Conservation (phyloP, 306 rosid species). For the Carpinus viminea region DNA sequence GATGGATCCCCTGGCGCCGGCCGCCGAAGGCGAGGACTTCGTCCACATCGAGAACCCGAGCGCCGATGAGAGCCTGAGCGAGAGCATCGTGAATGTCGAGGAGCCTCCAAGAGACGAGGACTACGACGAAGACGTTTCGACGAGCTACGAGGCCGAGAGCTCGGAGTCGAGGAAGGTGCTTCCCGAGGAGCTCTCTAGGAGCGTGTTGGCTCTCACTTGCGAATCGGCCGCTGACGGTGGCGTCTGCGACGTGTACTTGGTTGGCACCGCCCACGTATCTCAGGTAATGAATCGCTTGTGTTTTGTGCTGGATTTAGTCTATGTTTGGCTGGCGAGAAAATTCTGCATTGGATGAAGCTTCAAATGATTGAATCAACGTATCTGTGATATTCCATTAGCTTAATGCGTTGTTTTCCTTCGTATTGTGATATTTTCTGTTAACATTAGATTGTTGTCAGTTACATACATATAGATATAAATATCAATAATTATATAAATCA, state of each 20-base stretch:
- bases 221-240: slow-evolving; percentile 65
- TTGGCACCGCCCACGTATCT: slow-evolving; percentile 95
- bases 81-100: slow-evolving; percentile 74
- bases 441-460: background rate
- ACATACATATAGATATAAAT: background rate
- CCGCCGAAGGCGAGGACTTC: slow-evolving; percentile 55
- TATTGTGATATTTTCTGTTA: background rate
- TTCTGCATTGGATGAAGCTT: background rate
- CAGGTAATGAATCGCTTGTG: slow-evolving; percentile 44
- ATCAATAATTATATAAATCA: too few species aligned
- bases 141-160: slow-evolving; percentile 25
- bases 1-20: slow-evolving; percentile 60
- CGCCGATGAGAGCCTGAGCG: slow-evolving; percentile 59
- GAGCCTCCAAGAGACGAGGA: slow-evolving; percentile 34
- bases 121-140: slow-evolving; percentile 10
- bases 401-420: background rate
- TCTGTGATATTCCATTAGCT: background rate
- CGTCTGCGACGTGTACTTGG: slow-evolving; percentile 76
- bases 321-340: slow-evolving; percentile 12
- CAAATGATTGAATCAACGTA: background rate
- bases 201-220: slow-evolving; percentile 69
- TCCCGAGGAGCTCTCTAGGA: slow-evolving; percentile 71
- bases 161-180: slow-evolving; percentile 45
- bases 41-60: slow-evolving; percentile 69
- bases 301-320: background rate